Conservation (phyloP, 2,329 filamentous ascomycete genomes). For the Hymenoscyphus repandus region DNA sequence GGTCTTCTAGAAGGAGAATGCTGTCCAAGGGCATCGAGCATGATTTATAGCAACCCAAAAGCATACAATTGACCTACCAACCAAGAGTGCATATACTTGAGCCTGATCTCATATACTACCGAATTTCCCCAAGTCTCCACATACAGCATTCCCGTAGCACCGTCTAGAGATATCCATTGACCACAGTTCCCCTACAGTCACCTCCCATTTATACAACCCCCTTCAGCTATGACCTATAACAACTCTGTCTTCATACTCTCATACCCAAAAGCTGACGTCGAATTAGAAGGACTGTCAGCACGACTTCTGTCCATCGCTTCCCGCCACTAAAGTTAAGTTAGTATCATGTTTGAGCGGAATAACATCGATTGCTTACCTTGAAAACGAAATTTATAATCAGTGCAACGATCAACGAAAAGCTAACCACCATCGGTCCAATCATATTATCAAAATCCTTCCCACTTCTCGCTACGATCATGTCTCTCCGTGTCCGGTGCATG, state of each 20-base stretch:
- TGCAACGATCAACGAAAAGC: slow-evolving; percentile 70
- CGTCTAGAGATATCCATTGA: too few relatives aligned
- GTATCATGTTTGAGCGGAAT: not conserved
- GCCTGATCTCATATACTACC: too few relatives aligned
- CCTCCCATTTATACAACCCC: not conserved
- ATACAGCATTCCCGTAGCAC: not conserved
- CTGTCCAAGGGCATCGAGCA: too few relatives aligned
- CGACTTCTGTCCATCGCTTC: slow-evolving; percentile 18
- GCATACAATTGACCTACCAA: too few relatives aligned
- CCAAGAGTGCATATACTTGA: too few relatives aligned
- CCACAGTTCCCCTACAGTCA: too few relatives aligned
- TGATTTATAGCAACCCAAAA: too few relatives aligned
- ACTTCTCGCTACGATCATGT: slow-evolving; percentile 78
- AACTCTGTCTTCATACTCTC: slow-evolving; percentile 13
- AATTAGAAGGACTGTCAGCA: slow-evolving; percentile 7
- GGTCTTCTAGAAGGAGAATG: too few relatives aligned
- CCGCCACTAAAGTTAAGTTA: slow-evolving; percentile 20
- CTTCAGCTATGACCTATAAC: slow-evolving; percentile 1
- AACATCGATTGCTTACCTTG: slow-evolving; percentile 50
- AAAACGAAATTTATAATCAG: slow-evolving; percentile 85
- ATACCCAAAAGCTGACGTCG: not conserved
- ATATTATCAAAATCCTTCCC: slow-evolving; percentile 92
- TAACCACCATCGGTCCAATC: slow-evolving; percentile 78
- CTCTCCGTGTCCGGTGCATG: slow-evolving; percentile 70
- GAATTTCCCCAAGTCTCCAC: too few relatives aligned